phyloP scores from a whole-genome alignment of 2,329 filamentous ascomycete species.

The Escovopsis sp. region DNA sequence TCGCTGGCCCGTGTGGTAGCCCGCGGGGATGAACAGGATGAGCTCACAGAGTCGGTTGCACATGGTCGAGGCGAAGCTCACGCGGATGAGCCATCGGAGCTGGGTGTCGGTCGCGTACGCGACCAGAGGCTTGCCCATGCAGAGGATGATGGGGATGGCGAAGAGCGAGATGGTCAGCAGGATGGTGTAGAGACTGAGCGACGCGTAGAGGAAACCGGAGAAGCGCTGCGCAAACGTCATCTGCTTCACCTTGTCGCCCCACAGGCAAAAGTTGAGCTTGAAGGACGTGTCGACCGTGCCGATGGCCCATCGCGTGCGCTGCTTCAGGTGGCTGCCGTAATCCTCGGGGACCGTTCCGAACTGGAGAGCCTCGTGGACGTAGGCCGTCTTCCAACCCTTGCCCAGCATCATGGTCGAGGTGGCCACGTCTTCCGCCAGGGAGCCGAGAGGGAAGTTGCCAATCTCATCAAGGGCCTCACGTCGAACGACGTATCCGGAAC shows the following conservation, averaged over 20 bases:
- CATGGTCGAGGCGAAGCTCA: constrained; percentile 36
- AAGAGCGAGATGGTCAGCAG: constrained; percentile 39
- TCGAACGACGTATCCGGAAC: constrained; percentile 45
- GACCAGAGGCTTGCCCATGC: constrained; percentile 41
- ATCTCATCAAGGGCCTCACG: constrained; percentile 46
- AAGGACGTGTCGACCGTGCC: constrained; percentile 43
- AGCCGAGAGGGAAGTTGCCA: constrained; percentile 45
- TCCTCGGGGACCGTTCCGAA: constrained; percentile 45
- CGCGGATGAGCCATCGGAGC: constrained; percentile 43
- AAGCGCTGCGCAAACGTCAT: constrained; percentile 44
- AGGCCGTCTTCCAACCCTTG: constrained; percentile 47
- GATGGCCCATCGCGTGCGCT: constrained; percentile 41
- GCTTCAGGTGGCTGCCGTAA: constrained; percentile 38
- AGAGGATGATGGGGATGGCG: constrained; percentile 43
- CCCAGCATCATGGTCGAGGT: constrained; percentile 45
- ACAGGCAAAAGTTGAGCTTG: constrained; percentile 46
- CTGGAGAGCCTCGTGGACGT: constrained; percentile 43
- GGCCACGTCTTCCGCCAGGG: constrained; percentile 45
- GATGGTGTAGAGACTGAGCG: constrained; percentile 40
- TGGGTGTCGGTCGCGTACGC: constrained; percentile 37
- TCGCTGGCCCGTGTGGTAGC: constrained; percentile 44
- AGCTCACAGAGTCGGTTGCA: constrained; percentile 41
- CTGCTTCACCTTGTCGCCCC: constrained; percentile 33
- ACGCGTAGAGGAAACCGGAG: constrained; percentile 42
- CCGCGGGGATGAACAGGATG: constrained; percentile 42